phyloP scores from a whole-genome alignment of 257 asterid species.

The Pogostemon cablin region DNA sequence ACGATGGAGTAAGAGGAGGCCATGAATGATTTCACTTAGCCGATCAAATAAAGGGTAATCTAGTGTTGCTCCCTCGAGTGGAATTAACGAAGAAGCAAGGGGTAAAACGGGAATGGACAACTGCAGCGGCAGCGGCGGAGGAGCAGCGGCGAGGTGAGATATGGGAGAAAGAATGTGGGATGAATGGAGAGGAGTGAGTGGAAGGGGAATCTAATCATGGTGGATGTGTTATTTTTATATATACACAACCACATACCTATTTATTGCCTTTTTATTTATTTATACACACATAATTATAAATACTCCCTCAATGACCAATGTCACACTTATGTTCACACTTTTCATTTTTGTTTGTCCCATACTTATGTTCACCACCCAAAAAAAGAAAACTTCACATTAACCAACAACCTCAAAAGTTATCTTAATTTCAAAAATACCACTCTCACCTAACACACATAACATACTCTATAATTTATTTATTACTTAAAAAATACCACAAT shows the following conservation, averaged over 20 bases:
- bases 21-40: constrained; percentile 26
- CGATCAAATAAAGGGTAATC: background rate
- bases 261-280: background rate
- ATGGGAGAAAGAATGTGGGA: background rate
- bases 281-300: too few species aligned
- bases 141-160: constrained; percentile 19
- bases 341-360: too few species aligned
- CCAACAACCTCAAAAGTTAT: too few species aligned
- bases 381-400: too few species aligned
- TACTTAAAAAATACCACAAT: too few species aligned
- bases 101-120: background rate
- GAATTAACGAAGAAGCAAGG: background rate
- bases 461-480: too few species aligned
- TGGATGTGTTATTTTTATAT: background rate
- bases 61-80: background rate
- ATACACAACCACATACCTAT: background rate
- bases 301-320: too few species aligned
- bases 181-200: constrained; percentile 31
- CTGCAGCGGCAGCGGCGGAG: constrained; percentile 22
- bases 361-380: too few species aligned
- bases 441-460: too few species aligned
- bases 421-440: too few species aligned
- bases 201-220: constrained; percentile 34
- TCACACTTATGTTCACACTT: too few species aligned
- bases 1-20: constrained; percentile 24